Evolutionary conservation across 768 basidiomycete species (phyloP).

Genomic region (Suillus americanus): DNA sequence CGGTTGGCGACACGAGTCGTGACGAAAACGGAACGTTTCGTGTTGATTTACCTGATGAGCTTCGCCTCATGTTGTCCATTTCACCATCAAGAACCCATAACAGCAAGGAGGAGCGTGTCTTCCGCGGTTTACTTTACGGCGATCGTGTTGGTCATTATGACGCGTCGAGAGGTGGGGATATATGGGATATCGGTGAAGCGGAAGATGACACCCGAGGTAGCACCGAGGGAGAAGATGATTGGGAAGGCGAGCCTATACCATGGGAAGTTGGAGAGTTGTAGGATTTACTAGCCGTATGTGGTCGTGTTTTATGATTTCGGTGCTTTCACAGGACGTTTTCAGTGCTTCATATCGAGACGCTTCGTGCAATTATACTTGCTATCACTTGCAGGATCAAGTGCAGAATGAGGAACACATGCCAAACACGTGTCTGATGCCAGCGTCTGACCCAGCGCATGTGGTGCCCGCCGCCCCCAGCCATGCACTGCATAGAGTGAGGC

Average conservation of each 20-base stretch:
- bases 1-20: conserved; percentile 26
- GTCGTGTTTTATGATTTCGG: conserved; percentile 19
- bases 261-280: conserved; percentile 81
- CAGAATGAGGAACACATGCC: conserved; percentile 18
- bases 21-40: conserved; percentile 42
- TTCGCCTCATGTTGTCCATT: conserved; percentile 64
- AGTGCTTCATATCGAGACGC: conserved; percentile 32
- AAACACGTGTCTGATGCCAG: conserved; percentile 23
- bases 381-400: conserved; percentile 20
- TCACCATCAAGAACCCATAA: conserved; percentile 43
- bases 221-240: conserved; percentile 56
- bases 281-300: conserved; percentile 29
- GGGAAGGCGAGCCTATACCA: conserved; percentile 82
- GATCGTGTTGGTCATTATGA: conserved; percentile 56
- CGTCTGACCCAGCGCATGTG: neutral
- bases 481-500: conserved; percentile 11
- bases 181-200: conserved; percentile 76
- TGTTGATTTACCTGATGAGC: conserved; percentile 63
- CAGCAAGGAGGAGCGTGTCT: conserved; percentile 51
- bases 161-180: conserved; percentile 62
- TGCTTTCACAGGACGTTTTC: conserved; percentile 25
- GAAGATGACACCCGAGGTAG: conserved; percentile 39
- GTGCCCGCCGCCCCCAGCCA: conserved; percentile 9
- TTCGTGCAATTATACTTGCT: conserved; percentile 23
- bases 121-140: conserved; percentile 62